Conservation (phyloP, 1,139 yeast genomes). For the Scheffersomyces titani region DNA sequence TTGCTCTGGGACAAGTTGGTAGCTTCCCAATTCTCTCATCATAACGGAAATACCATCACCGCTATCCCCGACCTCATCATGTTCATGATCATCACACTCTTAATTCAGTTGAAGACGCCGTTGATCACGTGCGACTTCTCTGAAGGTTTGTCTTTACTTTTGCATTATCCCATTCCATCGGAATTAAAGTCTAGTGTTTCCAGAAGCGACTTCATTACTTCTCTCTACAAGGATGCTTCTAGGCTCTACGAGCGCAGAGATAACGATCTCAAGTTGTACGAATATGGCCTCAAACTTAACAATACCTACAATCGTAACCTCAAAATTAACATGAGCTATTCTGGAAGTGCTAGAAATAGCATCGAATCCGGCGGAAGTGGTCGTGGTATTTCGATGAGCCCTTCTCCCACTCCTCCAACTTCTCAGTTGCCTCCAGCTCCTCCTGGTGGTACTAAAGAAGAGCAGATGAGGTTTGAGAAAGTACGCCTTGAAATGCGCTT, state of each 20-base stretch:
- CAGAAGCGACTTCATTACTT: slow-evolving; percentile 20
- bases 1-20: slow-evolving; percentile 62
- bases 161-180: slow-evolving; percentile 55
- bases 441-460: slow-evolving; percentile 21
- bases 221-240: slow-evolving; percentile 31
- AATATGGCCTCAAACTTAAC: slow-evolving; percentile 39
- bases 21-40: slow-evolving; percentile 21
- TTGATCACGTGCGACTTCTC: slow-evolving; percentile 60
- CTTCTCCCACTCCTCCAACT: slow-evolving; percentile 12
- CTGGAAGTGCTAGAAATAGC: slow-evolving; percentile 18
- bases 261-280: slow-evolving; percentile 44
- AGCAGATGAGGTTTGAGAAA: slow-evolving; percentile 46
- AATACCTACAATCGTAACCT: slow-evolving; percentile 37
- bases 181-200: slow-evolving; percentile 12
- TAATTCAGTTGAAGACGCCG: slow-evolving; percentile 52
- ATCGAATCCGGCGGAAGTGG: slow-evolving; percentile 13
- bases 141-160: slow-evolving; percentile 56
- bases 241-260: slow-evolving; percentile 28
- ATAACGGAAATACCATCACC: slow-evolving; percentile 15
- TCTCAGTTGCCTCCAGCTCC: slow-evolving; percentile 12
- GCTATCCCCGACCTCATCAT: slow-evolving; percentile 45
- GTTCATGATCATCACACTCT: slow-evolving; percentile 50
- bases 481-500: slow-evolving; percentile 44
- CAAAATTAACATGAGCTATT: slow-evolving; percentile 33
- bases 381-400: slow-evolving; percentile 8